Conservation (phyloP, 2,329 filamentous ascomycete species). For the Colletotrichum destructivum region DNA sequence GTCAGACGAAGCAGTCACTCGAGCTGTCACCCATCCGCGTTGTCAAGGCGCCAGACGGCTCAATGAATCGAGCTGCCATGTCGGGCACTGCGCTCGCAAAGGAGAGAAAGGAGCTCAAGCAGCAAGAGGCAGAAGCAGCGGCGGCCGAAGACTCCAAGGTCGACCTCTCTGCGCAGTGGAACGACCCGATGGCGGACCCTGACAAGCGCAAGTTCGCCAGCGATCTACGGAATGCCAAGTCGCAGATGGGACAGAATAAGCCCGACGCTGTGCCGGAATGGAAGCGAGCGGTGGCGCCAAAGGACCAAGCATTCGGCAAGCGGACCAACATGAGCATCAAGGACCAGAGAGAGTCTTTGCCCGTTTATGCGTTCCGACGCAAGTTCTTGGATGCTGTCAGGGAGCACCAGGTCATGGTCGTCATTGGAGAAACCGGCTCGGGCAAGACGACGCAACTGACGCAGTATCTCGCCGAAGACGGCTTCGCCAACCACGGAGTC, state of each 20-base stretch:
- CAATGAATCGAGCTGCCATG: slow-evolving; percentile 96
- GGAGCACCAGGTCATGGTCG: slow-evolving; percentile 92
- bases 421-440: slow-evolving; percentile 96
- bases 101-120: slow-evolving; percentile 88
- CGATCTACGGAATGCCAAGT: slow-evolving; percentile 81
- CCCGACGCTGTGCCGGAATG: slow-evolving; percentile 87
- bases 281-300: slow-evolving; percentile 87
- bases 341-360: slow-evolving; percentile 90
- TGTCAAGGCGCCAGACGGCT: slow-evolving; percentile 98
- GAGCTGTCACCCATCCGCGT: slow-evolving; percentile 96
- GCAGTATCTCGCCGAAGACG: slow-evolving; percentile 93
- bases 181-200: slow-evolving; percentile 93
- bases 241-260: slow-evolving; percentile 63
- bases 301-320: slow-evolving; percentile 86
- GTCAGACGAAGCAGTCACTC: slow-evolving; percentile 96
- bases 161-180: slow-evolving; percentile 92
- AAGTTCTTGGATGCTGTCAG: slow-evolving; percentile 89
- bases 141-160: slow-evolving; percentile 83
- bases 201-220: slow-evolving; percentile 91
- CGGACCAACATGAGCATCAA: slow-evolving; percentile 94
- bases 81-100: slow-evolving; percentile 90
- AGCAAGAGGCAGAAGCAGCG: slow-evolving; percentile 87
- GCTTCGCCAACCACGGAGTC: slow-evolving; percentile 88
- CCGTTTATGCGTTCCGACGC: slow-evolving; percentile 89
- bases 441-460: slow-evolving; percentile 98